Base-by-base conservation (phyloP, 495 filamentous ascomycete species). In the Endocarpon pusillum region DNA sequence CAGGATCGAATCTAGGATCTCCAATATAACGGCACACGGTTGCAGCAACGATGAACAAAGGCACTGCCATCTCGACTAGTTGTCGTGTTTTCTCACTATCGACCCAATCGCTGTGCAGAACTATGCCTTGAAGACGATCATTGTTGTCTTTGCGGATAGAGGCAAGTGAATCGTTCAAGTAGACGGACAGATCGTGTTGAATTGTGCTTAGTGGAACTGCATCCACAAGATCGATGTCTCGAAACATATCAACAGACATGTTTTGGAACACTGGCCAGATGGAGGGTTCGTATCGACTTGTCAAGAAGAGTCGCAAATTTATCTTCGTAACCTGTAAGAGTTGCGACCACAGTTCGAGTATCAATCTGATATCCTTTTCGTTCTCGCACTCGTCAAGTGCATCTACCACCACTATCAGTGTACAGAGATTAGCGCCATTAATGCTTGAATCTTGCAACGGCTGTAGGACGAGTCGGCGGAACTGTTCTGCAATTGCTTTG, bases 311-410 rank as follows among this genome's bases (percentile, higher is more conserved):
- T 3, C 43, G 42, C 0, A 58, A 20, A 10, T 35, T 18, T 8
- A 54, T 14, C 0, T 32, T 32, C 10, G 31, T 38, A 12, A 35
- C 11, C 4, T 49, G 30, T 19, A 43, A 36, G 9, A 49, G 10
- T 24, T 37, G 35, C 10, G 44, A 28, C 1, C 66, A 37, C 1
- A 66, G 39, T 26, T 35, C 36, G 20, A 72, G 46, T 20, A 70
- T 49, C 6, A 22, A 33, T 41, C 35, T 39, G 0, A 62, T 39
- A 36, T 65, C 54, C 12, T 53, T 23, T 10, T 65, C 54, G 4
- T 41, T 16, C 1, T 59, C 58, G 38, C 61, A 71, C 39, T 70
- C 62, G 33, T 69, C 67, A 12, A 72, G 49, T 34, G 66, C 66
- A 39, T 72, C 66, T 19, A 72, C 46, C 11, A 69, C 53, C 10